A percentile compares a stretch with the other conserved stretches of the same genome.
These are phyloP conservation scores for Teunomyces stri DNA, from an alignment of 805 yeast species.

Conservation along the genomic window DNA sequence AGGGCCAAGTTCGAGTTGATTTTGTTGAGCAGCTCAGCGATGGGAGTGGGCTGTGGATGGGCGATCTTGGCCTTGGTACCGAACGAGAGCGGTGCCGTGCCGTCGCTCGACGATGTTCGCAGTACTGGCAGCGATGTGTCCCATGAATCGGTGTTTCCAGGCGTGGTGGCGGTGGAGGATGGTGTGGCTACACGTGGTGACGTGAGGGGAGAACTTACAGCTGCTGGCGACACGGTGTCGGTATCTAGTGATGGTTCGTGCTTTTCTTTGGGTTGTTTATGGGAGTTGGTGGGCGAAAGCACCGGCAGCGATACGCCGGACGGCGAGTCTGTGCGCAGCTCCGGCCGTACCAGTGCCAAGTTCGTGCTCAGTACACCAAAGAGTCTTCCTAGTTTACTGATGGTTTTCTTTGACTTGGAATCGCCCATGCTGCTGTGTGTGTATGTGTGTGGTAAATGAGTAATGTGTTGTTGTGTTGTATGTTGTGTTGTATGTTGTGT, in stretches of 20 bases:
- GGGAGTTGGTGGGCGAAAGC: neutral
- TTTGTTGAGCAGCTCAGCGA: constrained; percentile 9
- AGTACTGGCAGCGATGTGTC: constrained; percentile 8
- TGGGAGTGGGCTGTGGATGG: constrained; percentile 6
- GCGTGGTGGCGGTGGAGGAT: constrained; percentile 8
- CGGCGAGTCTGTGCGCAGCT: neutral
- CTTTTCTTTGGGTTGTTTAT: neutral
- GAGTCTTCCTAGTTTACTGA: constrained; percentile 23
- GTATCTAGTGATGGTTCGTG: constrained; percentile 7
- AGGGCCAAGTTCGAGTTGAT: constrained; percentile 9
- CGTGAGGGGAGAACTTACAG: neutral
- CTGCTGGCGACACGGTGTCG: constrained; percentile 10
- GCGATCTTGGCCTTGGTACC: constrained; percentile 5
- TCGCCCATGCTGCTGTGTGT: constrained; percentile 15
- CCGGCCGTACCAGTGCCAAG: constrained; percentile 6
- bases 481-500: too few species aligned
- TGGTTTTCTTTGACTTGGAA: constrained; percentile 20
- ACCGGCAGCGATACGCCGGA: neutral
- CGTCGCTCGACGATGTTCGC: constrained; percentile 7
- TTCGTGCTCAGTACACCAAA: constrained; percentile 21
- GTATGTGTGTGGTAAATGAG: too few species aligned
- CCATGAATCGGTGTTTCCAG: constrained; percentile 3
- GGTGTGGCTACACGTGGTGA: constrained; percentile 2
- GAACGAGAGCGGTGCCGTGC: constrained; percentile 4
- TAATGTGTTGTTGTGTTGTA: neutral